Evolutionary conservation across 441 rosid genomes (phyloP).

Genomic region (Croton setiger): DNA sequence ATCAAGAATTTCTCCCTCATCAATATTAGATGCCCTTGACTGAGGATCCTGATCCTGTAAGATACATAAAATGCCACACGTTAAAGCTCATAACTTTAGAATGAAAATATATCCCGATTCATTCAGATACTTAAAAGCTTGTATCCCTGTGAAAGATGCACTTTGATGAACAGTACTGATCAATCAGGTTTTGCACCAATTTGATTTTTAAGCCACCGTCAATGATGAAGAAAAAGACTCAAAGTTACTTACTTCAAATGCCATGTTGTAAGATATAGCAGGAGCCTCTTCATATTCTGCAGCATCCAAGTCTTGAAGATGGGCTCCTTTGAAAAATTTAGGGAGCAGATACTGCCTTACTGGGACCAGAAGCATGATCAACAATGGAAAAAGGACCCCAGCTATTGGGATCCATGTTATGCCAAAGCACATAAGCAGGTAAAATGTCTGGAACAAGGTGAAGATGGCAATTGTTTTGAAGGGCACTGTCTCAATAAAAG

Average conservation of each 20-base stretch:
- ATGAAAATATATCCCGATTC: neutral
- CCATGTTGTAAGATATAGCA: slow-evolving; percentile 50
- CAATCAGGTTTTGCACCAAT: neutral
- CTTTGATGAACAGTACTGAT: neutral
- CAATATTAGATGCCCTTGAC: slow-evolving; percentile 33
- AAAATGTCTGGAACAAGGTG: slow-evolving; percentile 64
- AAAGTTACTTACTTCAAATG: slow-evolving; percentile 47
- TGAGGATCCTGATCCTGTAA: slow-evolving; percentile 44
- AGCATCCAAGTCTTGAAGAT: slow-evolving; percentile 77
- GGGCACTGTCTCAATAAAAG: slow-evolving; percentile 68
- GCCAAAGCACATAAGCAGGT: slow-evolving; percentile 68
- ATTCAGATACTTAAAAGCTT: neutral
- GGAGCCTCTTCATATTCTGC: slow-evolving; percentile 81
- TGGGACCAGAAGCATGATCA: slow-evolving; percentile 81
- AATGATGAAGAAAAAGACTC: slow-evolving; percentile 5
- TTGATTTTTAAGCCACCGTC: neutral
- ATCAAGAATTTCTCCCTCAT: slow-evolving; percentile 60
- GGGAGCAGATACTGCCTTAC: slow-evolving; percentile 66
- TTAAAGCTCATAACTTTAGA: slow-evolving; percentile 7
- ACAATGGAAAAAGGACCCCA: slow-evolving; percentile 68
- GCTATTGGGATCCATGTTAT: slow-evolving; percentile 82
- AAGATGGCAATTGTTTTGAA: slow-evolving; percentile 55
- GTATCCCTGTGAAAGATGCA: neutral
- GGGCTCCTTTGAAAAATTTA: slow-evolving; percentile 63
- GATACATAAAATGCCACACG: slow-evolving; percentile 13